Base-by-base conservation (phyloP, 1,284 basidiomycete genomes). In the Acaromyces ingoldii region DNA sequence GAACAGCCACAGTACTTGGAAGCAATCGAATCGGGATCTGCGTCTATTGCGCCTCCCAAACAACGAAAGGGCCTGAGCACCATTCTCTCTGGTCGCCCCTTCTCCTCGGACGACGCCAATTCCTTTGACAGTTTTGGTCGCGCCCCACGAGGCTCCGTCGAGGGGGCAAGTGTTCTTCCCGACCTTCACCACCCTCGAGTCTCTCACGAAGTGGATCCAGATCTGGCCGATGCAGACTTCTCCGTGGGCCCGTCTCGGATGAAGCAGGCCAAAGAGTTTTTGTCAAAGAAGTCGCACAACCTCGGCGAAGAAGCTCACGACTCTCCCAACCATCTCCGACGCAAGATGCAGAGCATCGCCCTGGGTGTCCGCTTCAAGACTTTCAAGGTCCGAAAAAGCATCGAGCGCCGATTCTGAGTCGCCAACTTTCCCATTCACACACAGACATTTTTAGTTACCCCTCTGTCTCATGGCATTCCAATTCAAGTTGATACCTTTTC, bases 321-420 rank as follows among this genome's bases (percentile, higher is more conserved):
- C 15, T 6, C 26, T 3, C 21, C 21, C 22, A 45, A 17, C 11
- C 22, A 45, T 13, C 24, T 45, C 19, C 22, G 28, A n/a, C 30
- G 28, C 19, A 45, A 45, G 42, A 45, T 45, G 42, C 29, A 29
- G 10, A 45, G 19, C 3, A 21, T 45, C 34, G 26, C 42, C 34
- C 19, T 25, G 25, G 42, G 42, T 15, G 17, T 45, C 6, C 42
- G 42, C 2, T 45, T 45, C 19, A 25, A 25, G n/a, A 31, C 42
- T 15, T 45, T 45, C 15, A 45, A 45, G 24, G 25, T n/a, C n/a
- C n/a, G n/a, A n/a, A n/a, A n/a, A n/a, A n/a, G n/a, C n/a, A n/a
- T n/a, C n/a, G n/a, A n/a, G n/a, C n/a, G n/a, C n/a, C n/a, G n/a
- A n/a, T n/a, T n/a, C n/a, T n/a, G n/a, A n/a, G n/a, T n/a, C n/a